Evolutionary conservation across 164 flowering plant species (phyloP).

Genomic region (Hamamelis virginiana): DNA sequence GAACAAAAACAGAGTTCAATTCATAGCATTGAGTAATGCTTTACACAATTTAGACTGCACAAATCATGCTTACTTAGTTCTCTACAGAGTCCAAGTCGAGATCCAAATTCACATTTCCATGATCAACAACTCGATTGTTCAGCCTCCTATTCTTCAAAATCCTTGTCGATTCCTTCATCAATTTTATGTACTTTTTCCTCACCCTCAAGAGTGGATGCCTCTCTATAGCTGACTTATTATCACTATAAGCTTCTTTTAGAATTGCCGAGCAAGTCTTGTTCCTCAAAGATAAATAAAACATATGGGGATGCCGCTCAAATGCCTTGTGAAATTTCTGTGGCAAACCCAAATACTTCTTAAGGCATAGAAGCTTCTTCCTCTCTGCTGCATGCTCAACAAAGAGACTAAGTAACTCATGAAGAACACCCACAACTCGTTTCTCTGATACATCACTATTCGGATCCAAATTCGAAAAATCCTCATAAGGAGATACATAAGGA

Average conservation of each 20-base stretch:
- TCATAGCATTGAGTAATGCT: too few species aligned
- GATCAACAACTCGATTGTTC: slow-evolving; percentile 17
- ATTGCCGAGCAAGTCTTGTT: slow-evolving; percentile 77
- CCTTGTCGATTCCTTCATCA: slow-evolving; percentile 52
- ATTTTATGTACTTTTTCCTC: slow-evolving; percentile 58
- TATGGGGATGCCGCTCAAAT: slow-evolving; percentile 74
- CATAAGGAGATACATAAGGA: slow-evolving; percentile 82
- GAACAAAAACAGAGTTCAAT: too few species aligned
- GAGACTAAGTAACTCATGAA: slow-evolving; percentile 79
- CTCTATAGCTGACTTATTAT: slow-evolving; percentile 40
- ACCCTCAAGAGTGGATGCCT: slow-evolving; percentile 64
- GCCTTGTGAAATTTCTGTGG: slow-evolving; percentile 83
- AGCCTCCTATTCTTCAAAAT: slow-evolving; percentile 46
- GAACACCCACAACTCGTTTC: slow-evolving; percentile 76
- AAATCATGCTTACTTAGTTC: not conserved
- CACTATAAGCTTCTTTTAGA: slow-evolving; percentile 71
- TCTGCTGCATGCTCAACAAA: slow-evolving; percentile 78
- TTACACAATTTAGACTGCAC: too few species aligned
- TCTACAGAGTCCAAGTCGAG: slow-evolving; percentile 18
- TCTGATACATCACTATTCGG: slow-evolving; percentile 65
- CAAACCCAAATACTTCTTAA: slow-evolving; percentile 61
- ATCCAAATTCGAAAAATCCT: slow-evolving; percentile 53
- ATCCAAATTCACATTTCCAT: slow-evolving; percentile 17
- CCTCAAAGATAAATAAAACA: slow-evolving; percentile 77
- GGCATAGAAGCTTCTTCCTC: slow-evolving; percentile 68